phyloP scores from a whole-genome alignment of 2,329 filamentous ascomycete genomes.

The Fusarium clavum region DNA sequence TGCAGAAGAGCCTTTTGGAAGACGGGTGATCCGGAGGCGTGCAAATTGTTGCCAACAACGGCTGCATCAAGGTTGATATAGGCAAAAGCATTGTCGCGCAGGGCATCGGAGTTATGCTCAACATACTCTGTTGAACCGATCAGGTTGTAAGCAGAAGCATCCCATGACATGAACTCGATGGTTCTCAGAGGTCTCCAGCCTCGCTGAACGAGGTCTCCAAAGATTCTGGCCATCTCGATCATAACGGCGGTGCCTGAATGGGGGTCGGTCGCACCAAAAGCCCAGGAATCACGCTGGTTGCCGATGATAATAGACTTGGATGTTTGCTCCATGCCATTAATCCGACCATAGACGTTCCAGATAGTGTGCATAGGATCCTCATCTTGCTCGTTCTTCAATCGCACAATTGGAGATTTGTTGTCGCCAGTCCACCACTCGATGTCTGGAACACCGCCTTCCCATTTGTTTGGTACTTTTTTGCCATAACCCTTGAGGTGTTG shows the following conservation, averaged over 20 bases:
- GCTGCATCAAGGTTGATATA: conserved; percentile 94
- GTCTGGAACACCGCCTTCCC: conserved; percentile 82
- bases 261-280: conserved; percentile 86
- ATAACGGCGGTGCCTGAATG: conserved; percentile 91
- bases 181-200: conserved; percentile 95
- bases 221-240: conserved; percentile 86
- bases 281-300: conserved; percentile 94
- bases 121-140: conserved; percentile 96
- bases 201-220: conserved; percentile 78
- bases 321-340: conserved; percentile 84
- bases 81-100: conserved; percentile 81
- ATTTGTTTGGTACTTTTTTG: conserved; percentile 72
- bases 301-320: conserved; percentile 90
- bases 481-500: conserved; percentile 82
- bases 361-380: conserved; percentile 85
- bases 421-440: conserved; percentile 90
- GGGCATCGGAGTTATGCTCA: conserved; percentile 79
- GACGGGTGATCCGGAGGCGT: conserved; percentile 83
- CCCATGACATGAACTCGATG: conserved; percentile 97
- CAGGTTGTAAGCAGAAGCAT: conserved; percentile 91
- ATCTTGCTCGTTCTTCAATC: conserved; percentile 87
- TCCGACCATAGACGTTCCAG: conserved; percentile 90
- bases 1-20: conserved; percentile 78
- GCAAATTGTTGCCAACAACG: conserved; percentile 79
- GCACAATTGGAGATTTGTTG: conserved; percentile 77